Percentiles rank a stretch among this genome's conserved stretches.
Evolutionary conservation across 192 early-diverging fungal genomes (phyloP).

Genomic region (Borealophlyctis nickersoniae): DNA sequence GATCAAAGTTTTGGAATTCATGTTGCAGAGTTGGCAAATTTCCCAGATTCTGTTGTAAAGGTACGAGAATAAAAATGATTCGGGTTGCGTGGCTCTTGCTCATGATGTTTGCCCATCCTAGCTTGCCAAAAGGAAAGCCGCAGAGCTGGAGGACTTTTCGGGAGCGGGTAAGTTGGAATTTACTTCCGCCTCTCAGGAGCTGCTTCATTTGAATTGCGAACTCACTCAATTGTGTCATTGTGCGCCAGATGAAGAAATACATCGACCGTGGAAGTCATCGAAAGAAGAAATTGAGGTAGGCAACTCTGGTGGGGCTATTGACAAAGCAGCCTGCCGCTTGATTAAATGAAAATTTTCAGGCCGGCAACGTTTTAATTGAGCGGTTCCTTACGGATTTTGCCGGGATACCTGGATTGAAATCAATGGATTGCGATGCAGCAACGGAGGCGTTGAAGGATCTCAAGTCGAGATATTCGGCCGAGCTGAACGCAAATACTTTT

Average conservation of each 20-base stretch:
- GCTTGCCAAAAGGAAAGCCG: constrained; percentile 81
- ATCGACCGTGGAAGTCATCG: constrained; percentile 32
- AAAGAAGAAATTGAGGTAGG: constrained; percentile 47
- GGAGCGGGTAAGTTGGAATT: too few relatives aligned
- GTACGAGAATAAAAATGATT: too few relatives aligned
- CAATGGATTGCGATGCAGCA: constrained; percentile 38
- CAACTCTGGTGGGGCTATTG: constrained; percentile 25
- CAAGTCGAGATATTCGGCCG: constrained; percentile 50
- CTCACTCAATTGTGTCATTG: too few relatives aligned
- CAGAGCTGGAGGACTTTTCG: constrained; percentile 81
- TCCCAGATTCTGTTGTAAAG: constrained; percentile 77
- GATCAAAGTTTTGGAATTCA: constrained; percentile 99
- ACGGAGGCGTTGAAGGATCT: constrained; percentile 42
- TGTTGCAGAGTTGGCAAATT: constrained; percentile 91
- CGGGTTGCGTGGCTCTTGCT: too few relatives aligned
- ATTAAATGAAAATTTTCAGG: constrained; percentile 14
- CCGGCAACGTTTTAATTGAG: constrained; percentile 35
- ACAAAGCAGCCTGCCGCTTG: constrained; percentile 26
- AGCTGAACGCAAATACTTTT: constrained; percentile 62
- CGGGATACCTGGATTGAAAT: constrained; percentile 29
- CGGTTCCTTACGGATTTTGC: constrained; percentile 54
- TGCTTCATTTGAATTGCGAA: too few relatives aligned
- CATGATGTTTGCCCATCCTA: not conserved
- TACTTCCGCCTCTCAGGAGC: too few relatives aligned
- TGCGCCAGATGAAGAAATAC: too few relatives aligned